Conservation (phyloP, 495 filamentous ascomycete genomes). For the Penicillium egyptiacum region DNA sequence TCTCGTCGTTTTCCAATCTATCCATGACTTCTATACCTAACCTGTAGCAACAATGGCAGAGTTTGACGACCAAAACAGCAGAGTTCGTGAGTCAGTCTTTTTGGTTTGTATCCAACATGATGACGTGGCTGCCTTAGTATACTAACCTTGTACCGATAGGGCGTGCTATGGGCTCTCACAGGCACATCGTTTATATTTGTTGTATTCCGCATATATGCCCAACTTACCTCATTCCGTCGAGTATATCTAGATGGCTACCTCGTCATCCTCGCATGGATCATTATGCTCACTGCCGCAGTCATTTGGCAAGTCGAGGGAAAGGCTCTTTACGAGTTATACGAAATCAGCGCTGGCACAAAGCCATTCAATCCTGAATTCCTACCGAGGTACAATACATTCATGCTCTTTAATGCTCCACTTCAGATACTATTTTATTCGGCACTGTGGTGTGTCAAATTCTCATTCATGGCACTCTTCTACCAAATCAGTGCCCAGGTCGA, state of each 20-base stretch:
- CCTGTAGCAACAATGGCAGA: neutral
- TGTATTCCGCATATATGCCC: slow-evolving; percentile 23
- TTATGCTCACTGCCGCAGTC: slow-evolving; percentile 23
- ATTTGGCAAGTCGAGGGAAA: slow-evolving; percentile 23
- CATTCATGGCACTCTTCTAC: slow-evolving; percentile 28
- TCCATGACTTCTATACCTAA: neutral
- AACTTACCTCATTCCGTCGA: slow-evolving; percentile 22
- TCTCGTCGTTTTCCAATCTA: neutral
- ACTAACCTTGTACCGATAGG: neutral
- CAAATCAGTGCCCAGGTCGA: slow-evolving; percentile 21
- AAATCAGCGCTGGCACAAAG: slow-evolving; percentile 9
- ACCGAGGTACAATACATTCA: slow-evolving; percentile 13
- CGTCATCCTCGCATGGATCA: slow-evolving; percentile 24
- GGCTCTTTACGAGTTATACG: slow-evolving; percentile 16
- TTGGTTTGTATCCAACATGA: neutral
- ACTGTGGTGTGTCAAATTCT: slow-evolving; percentile 29
- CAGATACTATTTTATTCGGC: slow-evolving; percentile 25
- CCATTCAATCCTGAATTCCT: slow-evolving; percentile 8
- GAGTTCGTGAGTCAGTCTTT: neutral
- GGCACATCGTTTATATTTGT: slow-evolving; percentile 22
- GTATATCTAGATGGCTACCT: slow-evolving; percentile 27
- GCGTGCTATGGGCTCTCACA: slow-evolving; percentile 20
- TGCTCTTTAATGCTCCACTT: slow-evolving; percentile 16
- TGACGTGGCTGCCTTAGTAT: neutral
- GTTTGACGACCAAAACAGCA: neutral